These are phyloP conservation scores for Spizellomyces punctatus DNA, from an alignment of 192 early-diverging fungal species.

Conservation along the genomic window DNA sequence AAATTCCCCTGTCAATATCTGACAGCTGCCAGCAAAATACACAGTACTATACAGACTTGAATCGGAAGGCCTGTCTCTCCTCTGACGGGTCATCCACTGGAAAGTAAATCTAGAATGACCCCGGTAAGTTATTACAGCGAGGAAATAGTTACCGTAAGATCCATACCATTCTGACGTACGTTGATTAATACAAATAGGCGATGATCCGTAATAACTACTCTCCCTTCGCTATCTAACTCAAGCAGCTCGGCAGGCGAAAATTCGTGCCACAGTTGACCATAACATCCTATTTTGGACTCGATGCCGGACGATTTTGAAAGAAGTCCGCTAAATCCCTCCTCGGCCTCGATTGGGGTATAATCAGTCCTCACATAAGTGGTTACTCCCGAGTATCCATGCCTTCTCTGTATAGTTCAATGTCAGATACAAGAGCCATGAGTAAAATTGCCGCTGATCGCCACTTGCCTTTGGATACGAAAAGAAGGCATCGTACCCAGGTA, in stretches of 20 bases:
- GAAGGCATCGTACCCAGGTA: conserved; percentile 73
- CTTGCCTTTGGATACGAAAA: conserved; percentile 64
- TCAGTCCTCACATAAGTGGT: conserved; percentile 62
- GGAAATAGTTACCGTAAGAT: conserved; percentile 49
- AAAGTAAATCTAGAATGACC: conserved; percentile 56
- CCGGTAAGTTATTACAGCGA: conserved; percentile 74
- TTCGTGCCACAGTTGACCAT: conserved; percentile 27
- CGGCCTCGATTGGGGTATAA: conserved; percentile 55
- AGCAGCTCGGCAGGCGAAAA: conserved; percentile 41
- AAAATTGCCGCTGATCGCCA: background rate
- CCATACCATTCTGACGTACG: conserved; percentile 13
- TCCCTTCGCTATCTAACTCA: conserved; percentile 71
- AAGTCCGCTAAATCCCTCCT: conserved; percentile 70
- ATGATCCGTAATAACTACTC: conserved; percentile 74
- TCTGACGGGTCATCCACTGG: conserved; percentile 55
- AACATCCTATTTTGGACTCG: conserved; percentile 28
- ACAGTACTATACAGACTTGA: conserved; percentile 40
- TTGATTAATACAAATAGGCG: conserved; percentile 75
- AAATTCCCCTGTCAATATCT: background rate
- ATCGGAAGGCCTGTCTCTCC: conserved; percentile 53
- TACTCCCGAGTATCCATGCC: conserved; percentile 70
- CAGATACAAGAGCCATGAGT: background rate
- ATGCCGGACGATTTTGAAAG: conserved; percentile 9
- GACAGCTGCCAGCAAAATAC: no score
- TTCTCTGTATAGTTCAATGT: conserved; percentile 1